Conservation (phyloP, 73 alveolate genomes). For the Paramecium sexaurelia region DNA sequence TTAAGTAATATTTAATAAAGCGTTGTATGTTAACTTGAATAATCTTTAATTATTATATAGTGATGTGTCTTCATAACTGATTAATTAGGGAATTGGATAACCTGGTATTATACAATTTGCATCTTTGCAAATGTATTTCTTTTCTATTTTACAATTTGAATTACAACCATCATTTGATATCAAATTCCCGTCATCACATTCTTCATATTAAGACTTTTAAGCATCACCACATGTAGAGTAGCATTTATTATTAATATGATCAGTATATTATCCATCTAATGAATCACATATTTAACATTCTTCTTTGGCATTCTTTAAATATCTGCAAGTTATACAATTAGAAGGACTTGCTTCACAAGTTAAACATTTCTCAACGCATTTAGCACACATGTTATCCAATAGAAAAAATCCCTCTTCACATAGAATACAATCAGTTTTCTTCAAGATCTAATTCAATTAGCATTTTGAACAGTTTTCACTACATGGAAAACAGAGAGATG, state of each 20-base stretch:
- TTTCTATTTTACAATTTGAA: neutral
- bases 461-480: neutral
- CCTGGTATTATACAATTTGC: neutral
- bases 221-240: neutral
- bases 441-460: neutral
- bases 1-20: too few species aligned
- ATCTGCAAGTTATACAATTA: neutral
- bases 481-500: neutral
- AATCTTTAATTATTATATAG: neutral
- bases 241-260: neutral
- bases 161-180: neutral
- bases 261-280: neutral
- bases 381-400: neutral
- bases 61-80: neutral
- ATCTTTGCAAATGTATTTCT: neutral
- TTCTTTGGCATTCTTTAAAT: neutral
- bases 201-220: neutral
- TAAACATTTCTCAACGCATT: neutral
- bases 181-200: constrained; percentile 12
- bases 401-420: neutral
- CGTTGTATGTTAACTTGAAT: neutral
- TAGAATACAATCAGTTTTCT: neutral
- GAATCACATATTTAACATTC: neutral
- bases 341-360: neutral
- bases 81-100: neutral